These are phyloP conservation scores for Cryomyces antarcticus DNA, from an alignment of 495 filamentous ascomycete genomes.

Conservation along the genomic window DNA sequence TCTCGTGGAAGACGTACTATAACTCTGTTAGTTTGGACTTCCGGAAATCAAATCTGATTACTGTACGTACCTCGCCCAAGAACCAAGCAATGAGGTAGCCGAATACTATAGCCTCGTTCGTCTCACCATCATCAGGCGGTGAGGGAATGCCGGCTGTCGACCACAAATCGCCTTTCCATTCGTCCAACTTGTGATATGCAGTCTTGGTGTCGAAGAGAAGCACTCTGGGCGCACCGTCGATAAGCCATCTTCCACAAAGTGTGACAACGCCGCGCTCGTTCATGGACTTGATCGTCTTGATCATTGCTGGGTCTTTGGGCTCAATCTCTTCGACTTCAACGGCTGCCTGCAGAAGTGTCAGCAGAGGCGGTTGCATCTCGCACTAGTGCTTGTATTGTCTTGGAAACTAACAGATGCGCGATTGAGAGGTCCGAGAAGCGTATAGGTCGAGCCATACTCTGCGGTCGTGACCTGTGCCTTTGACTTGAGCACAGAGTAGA, in stretches of 20 bases:
- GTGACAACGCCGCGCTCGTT: slow-evolving; percentile 74
- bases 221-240: slow-evolving; percentile 86
- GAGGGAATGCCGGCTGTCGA: slow-evolving; percentile 78
- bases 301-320: slow-evolving; percentile 60
- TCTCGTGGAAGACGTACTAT: slow-evolving; percentile 85
- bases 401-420: slow-evolving; percentile 58
- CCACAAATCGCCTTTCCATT: slow-evolving; percentile 97
- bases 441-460: slow-evolving; percentile 96
- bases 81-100: slow-evolving; percentile 97
- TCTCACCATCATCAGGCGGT: slow-evolving; percentile 79
- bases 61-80: slow-evolving; percentile 61
- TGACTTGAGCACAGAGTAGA: slow-evolving; percentile 97
- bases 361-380: background rate
- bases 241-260: slow-evolving; percentile 89
- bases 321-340: slow-evolving; percentile 89
- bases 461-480: slow-evolving; percentile 95
- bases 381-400: background rate
- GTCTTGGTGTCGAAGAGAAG: slow-evolving; percentile 89
- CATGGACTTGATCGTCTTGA: slow-evolving; percentile 75
- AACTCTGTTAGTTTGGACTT: slow-evolving; percentile 4
- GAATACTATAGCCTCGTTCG: slow-evolving; percentile 94
- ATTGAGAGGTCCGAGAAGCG: slow-evolving; percentile 86
- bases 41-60: background rate
- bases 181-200: slow-evolving; percentile 73
- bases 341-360: slow-evolving; percentile 37